These are phyloP conservation scores for Cyberlindnera bimundalis DNA, from an alignment of 805 yeast species.

Conservation along the genomic window DNA sequence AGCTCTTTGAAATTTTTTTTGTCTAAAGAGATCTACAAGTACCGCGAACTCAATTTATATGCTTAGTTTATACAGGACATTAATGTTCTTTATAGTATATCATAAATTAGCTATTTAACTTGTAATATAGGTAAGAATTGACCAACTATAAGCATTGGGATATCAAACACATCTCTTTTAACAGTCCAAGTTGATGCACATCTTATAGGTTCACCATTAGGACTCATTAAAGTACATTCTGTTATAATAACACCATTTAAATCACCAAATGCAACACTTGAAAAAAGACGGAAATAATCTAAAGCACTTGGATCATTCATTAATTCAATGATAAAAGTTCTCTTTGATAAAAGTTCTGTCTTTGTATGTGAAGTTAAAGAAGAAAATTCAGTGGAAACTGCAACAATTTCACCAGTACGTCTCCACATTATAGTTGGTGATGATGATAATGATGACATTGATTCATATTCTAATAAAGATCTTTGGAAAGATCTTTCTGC, in stretches of 20 bases:
- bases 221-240: slow-evolving; percentile 37
- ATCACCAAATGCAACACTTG: slow-evolving; percentile 49
- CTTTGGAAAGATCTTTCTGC: slow-evolving; percentile 58
- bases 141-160: slow-evolving; percentile 81
- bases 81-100: neutral
- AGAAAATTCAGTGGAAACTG: slow-evolving; percentile 70
- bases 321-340: slow-evolving; percentile 71
- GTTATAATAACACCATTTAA: slow-evolving; percentile 38
- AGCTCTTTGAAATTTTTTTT: too few species aligned
- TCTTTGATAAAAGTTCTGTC: slow-evolving; percentile 52
- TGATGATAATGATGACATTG: slow-evolving; percentile 49
- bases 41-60: too few species aligned
- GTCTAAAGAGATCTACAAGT: neutral
- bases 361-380: slow-evolving; percentile 63
- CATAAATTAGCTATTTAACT: slow-evolving; percentile 15
- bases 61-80: too few species aligned
- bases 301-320: slow-evolving; percentile 79
- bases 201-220: slow-evolving; percentile 40
- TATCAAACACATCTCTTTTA: slow-evolving; percentile 76
- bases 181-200: slow-evolving; percentile 86
- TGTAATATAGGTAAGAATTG: slow-evolving; percentile 67
- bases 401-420: slow-evolving; percentile 80
- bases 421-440: slow-evolving; percentile 85
- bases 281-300: slow-evolving; percentile 68
- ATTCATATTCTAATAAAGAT: slow-evolving; percentile 54